Base-by-base conservation (phyloP, 257 asterid species). In the Anisodus acutangulus region DNA sequence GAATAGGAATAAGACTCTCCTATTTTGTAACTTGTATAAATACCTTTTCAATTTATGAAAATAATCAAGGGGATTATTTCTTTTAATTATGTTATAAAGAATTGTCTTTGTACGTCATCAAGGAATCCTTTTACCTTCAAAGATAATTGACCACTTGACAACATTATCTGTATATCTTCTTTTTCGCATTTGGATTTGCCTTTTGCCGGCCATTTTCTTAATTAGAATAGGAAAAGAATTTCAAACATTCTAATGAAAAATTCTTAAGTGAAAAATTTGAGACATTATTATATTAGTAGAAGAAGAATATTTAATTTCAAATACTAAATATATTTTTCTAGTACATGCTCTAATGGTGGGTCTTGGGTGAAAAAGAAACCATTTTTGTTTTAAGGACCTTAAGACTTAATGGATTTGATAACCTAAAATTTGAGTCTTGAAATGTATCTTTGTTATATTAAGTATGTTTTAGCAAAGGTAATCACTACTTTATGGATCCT, bases 61-160 rank as follows among this genome's bases (percentile, higher is more conserved):
- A n/a, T n/a, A n/a, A n/a, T n/a, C n/a, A n/a, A n/a, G n/a, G n/a
- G n/a, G n/a, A n/a, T n/a, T n/a, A n/a, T n/a, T n/a, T n/a, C n/a
- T n/a, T n/a, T n/a, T n/a, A n/a, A 76, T 76, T 76, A 51, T 76
- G 81, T 51, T 76, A 63, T 76, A 76, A 76, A 51, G 81, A 76
- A 51, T 6, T 76, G 81, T 51, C 47, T 51, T 53, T 76, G 45
- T 51, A 22, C 63, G 81, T 76, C 63, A 76, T 74, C 17, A 76
- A 76, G 64, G 63, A 76, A 49, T 51, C 64, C 51, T 51, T 76
- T 76, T 76, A 76, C 63, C 81, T 76, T 10, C 59, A 76, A 16
- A n/a, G 37, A 76, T 51, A 63, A 76, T 76, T 49, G 81, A 76
- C 81, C 81, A 76, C 47, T 51, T 51, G 81, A 76, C 59, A 53